These are phyloP conservation scores for Suillus clintonianus DNA, from an alignment of 768 basidiomycete genomes.

Conservation along the genomic window DNA sequence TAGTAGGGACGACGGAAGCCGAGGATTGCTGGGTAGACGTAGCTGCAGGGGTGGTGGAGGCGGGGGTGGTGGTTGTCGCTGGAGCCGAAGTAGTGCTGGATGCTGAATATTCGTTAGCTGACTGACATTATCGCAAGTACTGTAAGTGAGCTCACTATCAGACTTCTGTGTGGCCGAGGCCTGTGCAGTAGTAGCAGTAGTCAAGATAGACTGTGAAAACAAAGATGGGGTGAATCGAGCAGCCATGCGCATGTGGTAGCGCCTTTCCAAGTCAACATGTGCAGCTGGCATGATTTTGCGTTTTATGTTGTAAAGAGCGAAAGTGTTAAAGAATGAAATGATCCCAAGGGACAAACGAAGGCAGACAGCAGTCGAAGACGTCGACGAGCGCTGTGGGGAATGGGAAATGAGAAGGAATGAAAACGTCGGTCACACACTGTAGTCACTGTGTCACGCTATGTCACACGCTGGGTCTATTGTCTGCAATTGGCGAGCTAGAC, in stretches of 20 bases:
- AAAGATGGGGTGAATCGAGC: slow-evolving; percentile 13
- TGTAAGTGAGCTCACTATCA: neutral
- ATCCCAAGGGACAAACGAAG: neutral
- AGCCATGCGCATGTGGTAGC: slow-evolving; percentile 6
- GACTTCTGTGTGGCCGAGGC: neutral
- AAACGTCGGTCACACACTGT: neutral
- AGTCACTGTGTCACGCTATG: neutral
- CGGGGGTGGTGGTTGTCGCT: slow-evolving; percentile 16
- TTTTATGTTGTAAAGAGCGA: slow-evolving; percentile 25
- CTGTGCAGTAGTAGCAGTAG: neutral
- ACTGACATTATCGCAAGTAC: slow-evolving; percentile 8
- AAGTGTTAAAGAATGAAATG: slow-evolving; percentile 19
- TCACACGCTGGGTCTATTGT: neutral
- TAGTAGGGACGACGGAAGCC: slow-evolving; percentile 2
- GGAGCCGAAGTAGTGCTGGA: neutral
- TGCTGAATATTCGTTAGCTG: neutral
- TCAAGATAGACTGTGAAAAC: neutral
- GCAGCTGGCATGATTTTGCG: slow-evolving; percentile 6
- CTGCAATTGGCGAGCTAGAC: too few relatives aligned
- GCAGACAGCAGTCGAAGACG: neutral
- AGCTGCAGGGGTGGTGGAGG: slow-evolving; percentile 13
- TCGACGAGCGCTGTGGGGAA: neutral
- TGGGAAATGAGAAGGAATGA: slow-evolving; percentile 1
- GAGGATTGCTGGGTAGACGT: slow-evolving; percentile 4
- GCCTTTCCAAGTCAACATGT: slow-evolving; percentile 16